phyloP scores from a whole-genome alignment of 2,329 filamentous ascomycete species.

The Colletotrichum sp. region DNA sequence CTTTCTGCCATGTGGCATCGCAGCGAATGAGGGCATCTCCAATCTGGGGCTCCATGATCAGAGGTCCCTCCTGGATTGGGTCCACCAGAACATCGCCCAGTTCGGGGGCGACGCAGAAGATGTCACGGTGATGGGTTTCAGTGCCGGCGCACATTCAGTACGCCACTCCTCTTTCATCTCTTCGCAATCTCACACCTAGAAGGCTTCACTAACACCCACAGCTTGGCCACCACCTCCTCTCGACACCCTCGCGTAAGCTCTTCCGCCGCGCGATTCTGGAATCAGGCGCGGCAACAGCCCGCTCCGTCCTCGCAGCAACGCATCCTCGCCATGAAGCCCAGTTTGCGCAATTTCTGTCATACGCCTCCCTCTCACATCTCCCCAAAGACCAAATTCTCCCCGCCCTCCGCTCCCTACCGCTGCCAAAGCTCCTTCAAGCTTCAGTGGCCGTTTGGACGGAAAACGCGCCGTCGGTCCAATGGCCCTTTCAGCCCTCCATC shows the following conservation, averaged over 20 bases:
- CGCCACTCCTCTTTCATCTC: constrained; percentile 18
- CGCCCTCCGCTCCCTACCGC: constrained; percentile 50
- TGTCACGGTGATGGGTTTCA: constrained; percentile 66
- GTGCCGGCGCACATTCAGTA: constrained; percentile 68
- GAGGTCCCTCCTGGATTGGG: constrained; percentile 63
- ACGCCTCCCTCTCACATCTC: constrained; percentile 53
- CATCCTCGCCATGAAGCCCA: constrained; percentile 65
- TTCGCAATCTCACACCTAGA: background rate
- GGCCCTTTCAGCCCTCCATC: constrained; percentile 75
- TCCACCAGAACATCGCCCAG: constrained; percentile 60
- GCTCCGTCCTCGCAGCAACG: constrained; percentile 55
- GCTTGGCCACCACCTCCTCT: constrained; percentile 73
- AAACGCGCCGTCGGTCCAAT: constrained; percentile 51
- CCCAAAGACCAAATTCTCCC: constrained; percentile 55
- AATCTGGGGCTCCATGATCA: constrained; percentile 73
- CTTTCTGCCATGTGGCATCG: constrained; percentile 65
- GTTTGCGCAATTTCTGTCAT: constrained; percentile 58
- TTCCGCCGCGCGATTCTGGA: constrained; percentile 62
- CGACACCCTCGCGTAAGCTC: constrained; percentile 44
- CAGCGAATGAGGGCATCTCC: constrained; percentile 58
- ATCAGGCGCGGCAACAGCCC: constrained; percentile 61
- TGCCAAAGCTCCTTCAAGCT: constrained; percentile 42
- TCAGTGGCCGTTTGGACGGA: constrained; percentile 47
- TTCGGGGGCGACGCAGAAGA: constrained; percentile 66
- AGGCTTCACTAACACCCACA: constrained; percentile 31